These are phyloP conservation scores for Diaporthe sp. DNA, from an alignment of 2,329 filamentous ascomycete genomes.

Conservation along the genomic window DNA sequence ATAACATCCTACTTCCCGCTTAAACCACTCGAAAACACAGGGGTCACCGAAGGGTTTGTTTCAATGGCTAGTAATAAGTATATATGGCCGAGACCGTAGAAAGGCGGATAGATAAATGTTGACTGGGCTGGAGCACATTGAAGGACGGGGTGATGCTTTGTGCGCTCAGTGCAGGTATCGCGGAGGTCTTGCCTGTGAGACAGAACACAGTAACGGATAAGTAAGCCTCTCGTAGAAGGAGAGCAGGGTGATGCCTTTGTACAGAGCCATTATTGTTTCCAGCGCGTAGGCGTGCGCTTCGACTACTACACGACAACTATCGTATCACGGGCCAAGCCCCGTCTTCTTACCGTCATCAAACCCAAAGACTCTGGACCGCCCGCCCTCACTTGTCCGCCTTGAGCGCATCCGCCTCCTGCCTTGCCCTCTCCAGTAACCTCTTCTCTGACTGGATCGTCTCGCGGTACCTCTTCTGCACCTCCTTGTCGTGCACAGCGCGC, in stretches of 20 bases:
- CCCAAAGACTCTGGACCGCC: background rate
- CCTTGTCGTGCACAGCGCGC: slow-evolving; percentile 64
- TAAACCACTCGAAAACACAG: no score
- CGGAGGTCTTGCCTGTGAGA: background rate
- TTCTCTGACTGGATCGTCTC: slow-evolving; percentile 71
- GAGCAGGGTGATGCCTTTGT: background rate
- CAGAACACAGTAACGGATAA: background rate
- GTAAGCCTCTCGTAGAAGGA: background rate
- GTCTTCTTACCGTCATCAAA: background rate
- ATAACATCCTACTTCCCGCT: no score
- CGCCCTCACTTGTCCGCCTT: slow-evolving; percentile 40
- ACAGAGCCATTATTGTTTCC: slow-evolving; percentile 5
- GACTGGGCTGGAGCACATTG: background rate
- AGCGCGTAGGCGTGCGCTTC: slow-evolving; percentile 3
- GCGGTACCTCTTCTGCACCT: slow-evolving; percentile 61
- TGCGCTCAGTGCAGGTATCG: background rate
- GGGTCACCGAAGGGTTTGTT: no score
- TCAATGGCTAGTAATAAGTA: no score
- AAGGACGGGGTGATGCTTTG: background rate
- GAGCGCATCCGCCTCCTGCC: slow-evolving; percentile 59
- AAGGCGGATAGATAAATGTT: background rate
- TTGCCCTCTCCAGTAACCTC: slow-evolving; percentile 65
- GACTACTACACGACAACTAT: slow-evolving; percentile 7
- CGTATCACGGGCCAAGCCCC: slow-evolving; percentile 21
- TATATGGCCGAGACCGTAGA: background rate